A percentile compares a stretch with the other conserved stretches of the same genome.
These are phyloP conservation scores for Aureobasidium sp. DNA, from an alignment of 2,329 filamentous ascomycete genomes.

Conservation along the genomic window DNA sequence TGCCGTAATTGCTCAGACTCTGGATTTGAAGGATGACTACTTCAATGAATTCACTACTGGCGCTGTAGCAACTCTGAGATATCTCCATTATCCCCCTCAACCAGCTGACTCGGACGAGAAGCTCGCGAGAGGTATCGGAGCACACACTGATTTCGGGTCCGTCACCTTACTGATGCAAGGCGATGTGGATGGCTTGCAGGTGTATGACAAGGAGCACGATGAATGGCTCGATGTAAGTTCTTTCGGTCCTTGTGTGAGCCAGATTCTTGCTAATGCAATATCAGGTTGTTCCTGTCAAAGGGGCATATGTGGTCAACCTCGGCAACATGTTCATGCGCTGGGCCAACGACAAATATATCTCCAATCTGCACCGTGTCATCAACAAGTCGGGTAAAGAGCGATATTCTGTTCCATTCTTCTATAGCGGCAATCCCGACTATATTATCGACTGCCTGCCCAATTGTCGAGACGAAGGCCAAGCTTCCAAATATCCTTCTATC, in stretches of 20 bases:
- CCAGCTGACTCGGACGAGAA: conserved; percentile 30
- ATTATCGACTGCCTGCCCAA: conserved; percentile 12
- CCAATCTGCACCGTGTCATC: conserved; percentile 50
- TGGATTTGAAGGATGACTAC: not conserved
- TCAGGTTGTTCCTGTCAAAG: conserved; percentile 18
- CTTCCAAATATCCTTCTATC: not conserved
- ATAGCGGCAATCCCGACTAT: conserved; percentile 46
- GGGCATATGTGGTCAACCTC: conserved; percentile 23
- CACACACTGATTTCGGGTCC: conserved; percentile 39
- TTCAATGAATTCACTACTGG: conserved; percentile 32
- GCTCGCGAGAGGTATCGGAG: conserved; percentile 35
- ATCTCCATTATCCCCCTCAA: conserved; percentile 34
- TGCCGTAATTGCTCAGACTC: not conserved
- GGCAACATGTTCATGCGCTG: conserved; percentile 14
- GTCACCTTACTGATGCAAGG: conserved; percentile 38
- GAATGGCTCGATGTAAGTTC: conserved; percentile 28
- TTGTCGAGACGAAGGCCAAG: not conserved
- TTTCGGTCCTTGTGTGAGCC: too few relatives aligned
- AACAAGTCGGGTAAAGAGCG: conserved; percentile 45
- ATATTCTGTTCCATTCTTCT: conserved; percentile 51
- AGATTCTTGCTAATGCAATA: not conserved
- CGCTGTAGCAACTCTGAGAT: conserved; percentile 36
- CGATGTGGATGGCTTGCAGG: conserved; percentile 33
- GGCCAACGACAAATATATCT: conserved; percentile 48
- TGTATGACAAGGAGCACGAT: conserved; percentile 25